Base-by-base conservation (phyloP, 345 rosid genomes). In the Combretum micranthum region DNA sequence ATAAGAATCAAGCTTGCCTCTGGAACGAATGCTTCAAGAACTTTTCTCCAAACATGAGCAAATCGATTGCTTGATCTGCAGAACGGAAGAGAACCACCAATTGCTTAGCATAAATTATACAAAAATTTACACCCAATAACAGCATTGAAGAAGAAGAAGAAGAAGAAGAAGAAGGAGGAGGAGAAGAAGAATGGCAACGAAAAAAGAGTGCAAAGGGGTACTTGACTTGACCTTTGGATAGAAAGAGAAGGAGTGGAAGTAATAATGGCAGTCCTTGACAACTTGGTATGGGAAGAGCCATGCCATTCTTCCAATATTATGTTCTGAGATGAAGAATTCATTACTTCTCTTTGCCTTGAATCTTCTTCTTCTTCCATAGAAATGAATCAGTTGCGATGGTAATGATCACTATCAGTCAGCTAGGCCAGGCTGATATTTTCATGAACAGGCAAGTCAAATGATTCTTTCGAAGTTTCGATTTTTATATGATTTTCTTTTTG, bases 11-110 rank as follows among this genome's bases (percentile, higher is more conserved):
- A 32, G 39, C 39, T 68, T 69, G 72, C 96, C 97, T 87, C 97
- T 0, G 96, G 97, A 16, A 90, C 91, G 69, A 90, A 85, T 18
- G 97, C 97, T 78, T 85, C 83, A 55, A 87, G 91, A 59, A 88
- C 63, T 52, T 95, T 77, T 57, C 92, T 80, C 92, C 90, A 79
- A 13, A 91, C 71, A 73, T 85, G 96, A 63, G 64, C 59, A 70
- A 85, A 82, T 6, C 85, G 86, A 69, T 74, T 70, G 46, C 81
- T 69, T 43, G 84, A 85, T 64, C 96, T 87, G 75, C 20, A 50
- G 22, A 60, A 9, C 15, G 15, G 58, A 59, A 50, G 15, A 22
- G 53, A 20, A 32, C 9, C 39, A 32, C 9, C 7, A 2, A 12
- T 23, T 20, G 14, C 43, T 13, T 5, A 23, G 14, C 8, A 18